Percentiles rank a stretch among this genome's conserved stretches.
Evolutionary conservation across 805 yeast species (phyloP).

Genomic region (Metschnikowia sp.): DNA sequence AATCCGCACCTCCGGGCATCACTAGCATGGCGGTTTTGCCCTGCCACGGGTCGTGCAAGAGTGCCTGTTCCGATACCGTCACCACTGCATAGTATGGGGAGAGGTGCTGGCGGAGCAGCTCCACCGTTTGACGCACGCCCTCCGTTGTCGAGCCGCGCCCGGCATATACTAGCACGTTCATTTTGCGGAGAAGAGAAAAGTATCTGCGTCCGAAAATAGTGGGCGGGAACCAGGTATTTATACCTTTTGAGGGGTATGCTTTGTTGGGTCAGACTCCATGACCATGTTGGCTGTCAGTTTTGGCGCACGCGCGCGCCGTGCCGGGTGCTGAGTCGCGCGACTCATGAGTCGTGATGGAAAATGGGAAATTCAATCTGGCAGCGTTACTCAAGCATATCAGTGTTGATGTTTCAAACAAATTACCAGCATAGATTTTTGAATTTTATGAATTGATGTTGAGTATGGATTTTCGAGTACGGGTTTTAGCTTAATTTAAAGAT

Average conservation of each 20-base stretch:
- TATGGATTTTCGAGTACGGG: no score
- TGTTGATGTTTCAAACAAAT: no score
- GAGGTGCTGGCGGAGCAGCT: conserved; percentile 66
- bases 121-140: conserved; percentile 79
- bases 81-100: conserved; percentile 89
- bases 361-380: no score
- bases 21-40: conserved; percentile 74
- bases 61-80: conserved; percentile 57
- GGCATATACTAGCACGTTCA: conserved; percentile 22
- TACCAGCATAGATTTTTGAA: no score
- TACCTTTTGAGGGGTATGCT: neutral
- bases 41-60: conserved; percentile 80
- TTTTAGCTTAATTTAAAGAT: no score
- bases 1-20: conserved; percentile 96
- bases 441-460: no score
- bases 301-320: no score
- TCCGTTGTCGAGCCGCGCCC: conserved; percentile 82
- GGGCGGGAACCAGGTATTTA: neutral
- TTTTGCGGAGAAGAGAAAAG: neutral
- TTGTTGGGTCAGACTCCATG: no score
- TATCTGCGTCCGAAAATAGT: neutral
- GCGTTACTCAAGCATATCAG: no score
- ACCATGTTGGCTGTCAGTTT: no score
- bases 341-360: no score
- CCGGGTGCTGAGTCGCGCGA: no score